Base-by-base conservation (phyloP, 176 grass and related monocot species). In the Bothriochloa decipiens region DNA sequence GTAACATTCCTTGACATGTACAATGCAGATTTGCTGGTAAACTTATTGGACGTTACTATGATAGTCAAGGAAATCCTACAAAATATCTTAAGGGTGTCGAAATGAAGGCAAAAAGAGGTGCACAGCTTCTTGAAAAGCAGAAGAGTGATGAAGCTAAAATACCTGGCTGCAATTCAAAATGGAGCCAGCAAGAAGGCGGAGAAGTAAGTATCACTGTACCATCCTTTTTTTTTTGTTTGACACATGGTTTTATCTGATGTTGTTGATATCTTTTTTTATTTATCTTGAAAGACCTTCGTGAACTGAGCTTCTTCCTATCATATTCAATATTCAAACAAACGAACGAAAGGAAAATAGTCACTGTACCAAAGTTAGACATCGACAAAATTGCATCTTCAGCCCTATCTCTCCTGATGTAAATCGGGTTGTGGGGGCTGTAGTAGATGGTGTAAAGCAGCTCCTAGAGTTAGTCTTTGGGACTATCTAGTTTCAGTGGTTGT, bases 71-170 rank as follows among this genome's bases (percentile, higher is more conserved):
- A 52, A 99, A 99, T 52, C 91, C 96, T 50, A 96, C 91, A 68
- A 99, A 99, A 87, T 92, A 96, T 84, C 75, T 96, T 71, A 98
- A 92, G 82, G 93, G 93, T 72, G 74, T 94, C 8, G 96, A 98
- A 83, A 76, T 87, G 57, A 98, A 95, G 83, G 96, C 96, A 81
- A 96, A 94, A 83, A 89, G 91, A 82, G 96, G 96, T 40, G 91
- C 96, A 47, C 96, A 96, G 25, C 91, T 98, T 82, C 81, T 96
- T 76, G 96, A 96, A 86, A 95, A 94, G 83, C 89, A 95, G 32
- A 96, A 98, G 86, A 81, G 25, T 8, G 93, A 96, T 84, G 91
- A 95, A 78, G 89, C 89, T 69, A 96, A 91, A 92, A 92, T 96
- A 67, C 93, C 96, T 11, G 85, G 76, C 78, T 98, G 93, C 79